These are phyloP conservation scores for Pseudocercospora cruenta DNA, from an alignment of 2,329 filamentous ascomycete species.

Conservation along the genomic window DNA sequence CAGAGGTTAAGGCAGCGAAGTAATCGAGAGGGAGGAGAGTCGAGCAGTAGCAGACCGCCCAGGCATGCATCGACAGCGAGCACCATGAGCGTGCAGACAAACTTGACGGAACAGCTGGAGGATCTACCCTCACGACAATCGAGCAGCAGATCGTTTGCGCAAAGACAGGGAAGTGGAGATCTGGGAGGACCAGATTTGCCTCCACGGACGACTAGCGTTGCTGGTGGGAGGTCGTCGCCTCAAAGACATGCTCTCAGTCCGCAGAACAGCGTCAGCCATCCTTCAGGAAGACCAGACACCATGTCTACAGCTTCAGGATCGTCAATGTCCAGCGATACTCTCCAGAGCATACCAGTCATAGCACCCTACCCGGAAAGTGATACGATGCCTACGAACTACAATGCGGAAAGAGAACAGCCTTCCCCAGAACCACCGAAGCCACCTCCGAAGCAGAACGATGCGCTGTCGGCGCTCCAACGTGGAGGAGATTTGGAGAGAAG, in stretches of 20 bases:
- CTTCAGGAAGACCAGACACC: conserved; percentile 24
- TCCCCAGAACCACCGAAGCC: conserved; percentile 65
- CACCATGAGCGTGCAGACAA: conserved; percentile 48
- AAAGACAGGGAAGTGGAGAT: conserved; percentile 48
- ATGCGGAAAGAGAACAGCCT: conserved; percentile 40
- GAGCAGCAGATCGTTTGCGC: conserved; percentile 45
- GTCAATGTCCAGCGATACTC: conserved; percentile 71
- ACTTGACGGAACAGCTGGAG: conserved; percentile 51
- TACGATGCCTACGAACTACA: conserved; percentile 46
- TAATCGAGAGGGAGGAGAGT: conserved; percentile 41
- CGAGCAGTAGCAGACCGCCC: conserved; percentile 33
- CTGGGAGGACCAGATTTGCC: conserved; percentile 48
- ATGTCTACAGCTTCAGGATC: conserved; percentile 59
- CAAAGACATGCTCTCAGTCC: conserved; percentile 46
- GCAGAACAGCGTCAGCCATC: conserved; percentile 36
- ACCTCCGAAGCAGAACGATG: conserved; percentile 82
- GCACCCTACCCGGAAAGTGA: conserved; percentile 72
- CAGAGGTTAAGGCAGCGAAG: conserved; percentile 72
- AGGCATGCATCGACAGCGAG: conserved; percentile 54
- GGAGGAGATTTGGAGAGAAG: conserved; percentile 90
- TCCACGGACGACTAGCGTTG: conserved; percentile 52
- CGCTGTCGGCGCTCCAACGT: conserved; percentile 84
- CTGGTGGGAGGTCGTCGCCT: conserved; percentile 47
- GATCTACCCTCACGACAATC: conserved; percentile 44
- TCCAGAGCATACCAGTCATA: conserved; percentile 76